A percentile compares a stretch with the other conserved stretches of the same genome.
These are phyloP conservation scores for Mucor irregularis DNA, from an alignment of 371 early-diverging fungal species.

Conservation along the genomic window DNA sequence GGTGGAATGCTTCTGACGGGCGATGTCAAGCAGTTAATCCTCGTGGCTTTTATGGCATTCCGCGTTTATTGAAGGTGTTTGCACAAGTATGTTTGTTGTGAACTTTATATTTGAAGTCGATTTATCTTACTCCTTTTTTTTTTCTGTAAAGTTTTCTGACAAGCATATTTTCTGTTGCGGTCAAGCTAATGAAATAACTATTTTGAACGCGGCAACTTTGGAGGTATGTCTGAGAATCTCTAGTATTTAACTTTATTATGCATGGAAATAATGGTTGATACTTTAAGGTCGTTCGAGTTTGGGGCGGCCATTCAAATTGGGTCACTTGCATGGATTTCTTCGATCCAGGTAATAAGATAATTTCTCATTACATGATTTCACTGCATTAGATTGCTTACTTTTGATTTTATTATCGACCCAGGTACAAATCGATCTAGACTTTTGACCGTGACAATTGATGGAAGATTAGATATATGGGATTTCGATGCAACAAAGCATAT, in stretches of 20 bases:
- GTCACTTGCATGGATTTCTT: conserved; percentile 59
- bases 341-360: conserved; percentile 54
- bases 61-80: conserved; percentile 51
- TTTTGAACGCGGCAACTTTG: conserved; percentile 49
- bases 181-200: conserved; percentile 43
- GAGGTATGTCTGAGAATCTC: conserved; percentile 39
- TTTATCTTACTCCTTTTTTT: too few species aligned
- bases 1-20: conserved; percentile 75
- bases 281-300: conserved; percentile 59
- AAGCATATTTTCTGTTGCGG: conserved; percentile 49
- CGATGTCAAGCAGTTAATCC: conserved; percentile 66
- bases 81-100: conserved; percentile 30
- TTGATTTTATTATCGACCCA: background rate
- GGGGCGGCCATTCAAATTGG: conserved; percentile 72
- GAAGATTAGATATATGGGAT: conserved; percentile 50
- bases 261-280: conserved; percentile 9
- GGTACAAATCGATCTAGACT: conserved; percentile 25
- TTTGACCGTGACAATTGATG: conserved; percentile 47
- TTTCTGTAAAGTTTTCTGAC: conserved; percentile 40
- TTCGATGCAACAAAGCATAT: conserved; percentile 45
- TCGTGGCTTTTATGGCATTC: conserved; percentile 60
- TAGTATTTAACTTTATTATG: conserved; percentile 1
- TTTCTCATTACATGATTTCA: too few species aligned
- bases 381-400: background rate
- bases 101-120: too few species aligned